Conservation (phyloP, 257 asterid genomes). For the Schizonepeta tenuifolia region DNA sequence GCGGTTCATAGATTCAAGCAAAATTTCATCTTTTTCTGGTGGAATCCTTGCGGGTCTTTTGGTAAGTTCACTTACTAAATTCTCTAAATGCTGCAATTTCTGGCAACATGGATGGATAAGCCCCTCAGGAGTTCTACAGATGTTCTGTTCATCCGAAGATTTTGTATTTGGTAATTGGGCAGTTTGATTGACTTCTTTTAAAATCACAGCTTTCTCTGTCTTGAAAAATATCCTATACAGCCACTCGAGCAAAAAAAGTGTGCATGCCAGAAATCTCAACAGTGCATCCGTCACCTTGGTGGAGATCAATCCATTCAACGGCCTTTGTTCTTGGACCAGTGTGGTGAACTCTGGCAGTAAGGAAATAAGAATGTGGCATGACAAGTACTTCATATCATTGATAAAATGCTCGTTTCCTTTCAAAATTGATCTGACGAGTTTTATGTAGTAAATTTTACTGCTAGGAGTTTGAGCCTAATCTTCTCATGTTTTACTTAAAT, state of each 20-base stretch:
- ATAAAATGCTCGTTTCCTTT: not conserved
- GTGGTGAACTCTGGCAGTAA: conserved; percentile 47
- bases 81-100: conserved; percentile 85
- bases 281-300: conserved; percentile 39
- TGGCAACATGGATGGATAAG: conserved; percentile 75
- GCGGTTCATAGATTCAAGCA: conserved; percentile 85
- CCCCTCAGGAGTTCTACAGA: conserved; percentile 42
- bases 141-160: conserved; percentile 39
- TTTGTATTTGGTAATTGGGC: conserved; percentile 38
- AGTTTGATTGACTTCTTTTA: conserved; percentile 37
- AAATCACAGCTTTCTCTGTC: conserved; percentile 36
- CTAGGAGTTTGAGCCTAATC: not conserved
- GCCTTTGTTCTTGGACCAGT: conserved; percentile 41
- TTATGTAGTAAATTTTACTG: not conserved
- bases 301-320: conserved; percentile 41
- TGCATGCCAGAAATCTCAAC: conserved; percentile 59
- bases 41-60: conserved; percentile 84
- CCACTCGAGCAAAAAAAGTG: conserved; percentile 45
- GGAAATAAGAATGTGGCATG: conserved; percentile 18
- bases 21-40: conserved; percentile 78
- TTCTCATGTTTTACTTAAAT: conserved; percentile 2
- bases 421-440: conserved; percentile 7
- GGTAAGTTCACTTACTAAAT: conserved; percentile 65
- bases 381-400: conserved; percentile 20
- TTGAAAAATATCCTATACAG: conserved; percentile 46